These are phyloP conservation scores for Antitrichia curtipendula DNA, from an alignment of 225 moss, liverwort and hornwort species.

Conservation along the genomic window DNA sequence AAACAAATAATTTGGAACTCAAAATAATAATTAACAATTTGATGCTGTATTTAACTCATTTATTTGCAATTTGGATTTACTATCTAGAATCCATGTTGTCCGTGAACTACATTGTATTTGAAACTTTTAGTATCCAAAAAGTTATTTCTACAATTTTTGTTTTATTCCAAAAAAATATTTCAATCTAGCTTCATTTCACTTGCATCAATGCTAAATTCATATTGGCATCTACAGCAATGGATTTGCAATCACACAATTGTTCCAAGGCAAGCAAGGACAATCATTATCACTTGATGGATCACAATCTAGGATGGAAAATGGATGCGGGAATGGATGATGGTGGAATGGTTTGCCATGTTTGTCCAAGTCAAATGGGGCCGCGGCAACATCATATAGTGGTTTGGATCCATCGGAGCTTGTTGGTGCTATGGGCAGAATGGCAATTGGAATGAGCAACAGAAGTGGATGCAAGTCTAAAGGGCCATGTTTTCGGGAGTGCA, in stretches of 20 bases:
- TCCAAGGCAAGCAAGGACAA: not conserved
- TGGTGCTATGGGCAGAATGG: no score
- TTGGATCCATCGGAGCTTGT: not conserved
- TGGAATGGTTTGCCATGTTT: not conserved
- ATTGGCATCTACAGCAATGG: no score
- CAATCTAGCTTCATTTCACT: not conserved
- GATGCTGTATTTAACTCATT: not conserved
- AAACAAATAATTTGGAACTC: not conserved
- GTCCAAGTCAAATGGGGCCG: not conserved
- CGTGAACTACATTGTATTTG: not conserved
- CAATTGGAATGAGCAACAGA: not conserved
- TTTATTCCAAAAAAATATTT: not conserved
- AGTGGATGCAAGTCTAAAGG: not conserved
- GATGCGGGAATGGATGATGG: no score
- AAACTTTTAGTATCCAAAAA: not conserved
- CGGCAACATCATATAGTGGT: not conserved
- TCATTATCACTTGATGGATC: not conserved
- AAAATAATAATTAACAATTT: not conserved
- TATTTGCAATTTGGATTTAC: no score
- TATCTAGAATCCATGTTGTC: not conserved
- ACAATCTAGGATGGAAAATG: rapidly evolving
- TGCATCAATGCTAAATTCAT: not conserved
- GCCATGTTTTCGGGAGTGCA: not conserved
- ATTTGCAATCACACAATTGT: not conserved
- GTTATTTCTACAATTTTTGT: not conserved